Conservation (phyloP, 257 asterid genomes). For the Solanum pimpinellifolium region DNA sequence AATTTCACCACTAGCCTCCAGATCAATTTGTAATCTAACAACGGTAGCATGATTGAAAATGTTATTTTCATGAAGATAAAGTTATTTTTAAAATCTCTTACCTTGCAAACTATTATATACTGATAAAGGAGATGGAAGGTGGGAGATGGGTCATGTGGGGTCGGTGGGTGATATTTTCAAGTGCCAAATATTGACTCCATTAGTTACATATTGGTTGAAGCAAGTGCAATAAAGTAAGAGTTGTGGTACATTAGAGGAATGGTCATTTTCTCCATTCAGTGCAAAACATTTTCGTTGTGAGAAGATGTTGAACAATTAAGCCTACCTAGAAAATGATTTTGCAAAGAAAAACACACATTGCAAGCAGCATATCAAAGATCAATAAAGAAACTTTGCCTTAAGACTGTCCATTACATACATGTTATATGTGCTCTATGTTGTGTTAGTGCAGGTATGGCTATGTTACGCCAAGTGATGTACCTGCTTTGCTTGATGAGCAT, state of each 20-base stretch:
- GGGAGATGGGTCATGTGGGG: background rate
- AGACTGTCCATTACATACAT: background rate
- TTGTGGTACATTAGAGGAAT: background rate
- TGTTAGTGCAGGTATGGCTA: slow-evolving; percentile 83
- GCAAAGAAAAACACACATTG: background rate
- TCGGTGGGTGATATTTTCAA: background rate
- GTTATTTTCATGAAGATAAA: background rate
- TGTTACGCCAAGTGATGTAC: slow-evolving; percentile 84
- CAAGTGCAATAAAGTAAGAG: background rate
- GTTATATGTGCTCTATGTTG: background rate
- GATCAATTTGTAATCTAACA: background rate
- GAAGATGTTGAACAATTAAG: background rate
- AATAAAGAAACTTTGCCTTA: background rate
- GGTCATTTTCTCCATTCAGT: background rate
- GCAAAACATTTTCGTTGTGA: background rate
- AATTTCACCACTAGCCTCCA: background rate
- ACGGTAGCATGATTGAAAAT: background rate
- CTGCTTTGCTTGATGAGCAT: slow-evolving; percentile 71
- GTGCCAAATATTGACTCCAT: background rate
- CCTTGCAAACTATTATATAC: background rate
- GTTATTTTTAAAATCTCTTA: background rate
- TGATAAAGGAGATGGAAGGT: background rate
- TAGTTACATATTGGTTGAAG: background rate
- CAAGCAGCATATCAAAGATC: background rate
- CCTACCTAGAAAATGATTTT: background rate